These are phyloP conservation scores for Massarina eburnea DNA, from an alignment of 2,329 filamentous ascomycete species.

Conservation along the genomic window DNA sequence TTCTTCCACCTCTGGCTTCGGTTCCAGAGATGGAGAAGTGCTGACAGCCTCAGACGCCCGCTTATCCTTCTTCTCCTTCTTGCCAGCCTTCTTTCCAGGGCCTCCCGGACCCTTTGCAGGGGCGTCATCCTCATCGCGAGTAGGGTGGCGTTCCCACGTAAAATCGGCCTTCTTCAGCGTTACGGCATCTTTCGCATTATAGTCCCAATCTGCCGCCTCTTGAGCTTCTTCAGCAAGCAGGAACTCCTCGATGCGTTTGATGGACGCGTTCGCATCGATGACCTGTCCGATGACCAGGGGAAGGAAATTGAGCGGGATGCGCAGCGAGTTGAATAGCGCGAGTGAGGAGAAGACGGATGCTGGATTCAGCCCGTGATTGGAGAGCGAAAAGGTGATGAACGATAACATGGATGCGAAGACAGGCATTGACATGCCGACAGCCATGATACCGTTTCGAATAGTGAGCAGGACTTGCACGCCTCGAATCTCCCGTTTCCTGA, in stretches of 20 bases:
- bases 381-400: slow-evolving; percentile 77
- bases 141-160: slow-evolving; percentile 79
- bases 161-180: slow-evolving; percentile 74
- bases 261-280: slow-evolving; percentile 83
- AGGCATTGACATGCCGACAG: slow-evolving; percentile 80
- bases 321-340: slow-evolving; percentile 87
- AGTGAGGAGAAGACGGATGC: slow-evolving; percentile 89
- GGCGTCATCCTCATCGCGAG: slow-evolving; percentile 42
- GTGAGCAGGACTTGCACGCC: slow-evolving; percentile 82
- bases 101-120: slow-evolving; percentile 33
- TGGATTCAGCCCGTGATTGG: slow-evolving; percentile 68
- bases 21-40: slow-evolving; percentile 54
- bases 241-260: slow-evolving; percentile 86
- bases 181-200: slow-evolving; percentile 59
- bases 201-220: slow-evolving; percentile 66
- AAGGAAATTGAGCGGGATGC: slow-evolving; percentile 85
- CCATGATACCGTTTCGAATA: slow-evolving; percentile 82
- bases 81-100: slow-evolving; percentile 47
- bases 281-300: slow-evolving; percentile 87
- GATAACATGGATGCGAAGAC: slow-evolving; percentile 94
- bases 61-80: slow-evolving; percentile 51
- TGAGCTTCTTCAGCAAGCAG: slow-evolving; percentile 80
- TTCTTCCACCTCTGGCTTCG: slow-evolving; percentile 47
- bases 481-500: slow-evolving; percentile 74
- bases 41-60: slow-evolving; percentile 36